Base-by-base conservation (phyloP, 805 yeast genomes). In the Candida ipomoeae region DNA sequence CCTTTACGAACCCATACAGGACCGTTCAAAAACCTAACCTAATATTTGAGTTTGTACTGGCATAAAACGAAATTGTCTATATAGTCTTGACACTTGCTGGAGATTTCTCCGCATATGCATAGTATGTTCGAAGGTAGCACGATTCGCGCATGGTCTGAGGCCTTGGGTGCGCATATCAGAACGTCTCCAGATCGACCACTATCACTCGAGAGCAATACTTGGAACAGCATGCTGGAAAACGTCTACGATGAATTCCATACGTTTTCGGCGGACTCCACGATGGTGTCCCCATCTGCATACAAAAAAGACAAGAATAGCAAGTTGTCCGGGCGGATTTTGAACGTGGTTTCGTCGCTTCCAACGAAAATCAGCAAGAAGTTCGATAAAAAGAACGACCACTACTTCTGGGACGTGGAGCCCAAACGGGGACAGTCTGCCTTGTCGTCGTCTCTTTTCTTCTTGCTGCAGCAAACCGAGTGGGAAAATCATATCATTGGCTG, bases 401-500 rank as follows among this genome's bases (percentile, higher is more conserved):
- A 65, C n/a, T 58, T 56, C 46, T 84, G 87, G 89, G 77, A 76
- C 48, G 80, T 84, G 39, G 79, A 76, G 48, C 82, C 84, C 37
- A 71, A 83, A 11, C 76, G 94, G 7, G 98, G 98, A 2, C 87
- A 88, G 60, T 83, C 94, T 8, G 95, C 97, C 0, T 70, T 92
- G 35, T 84, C 86, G 61, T 83, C 96, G 3, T 82, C 95, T 15
- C 79, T 87, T 53, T 76, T 79, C 52, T 84, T 80, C 61, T 69
- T 90, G 47, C 75, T 73, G 46, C 79, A 79, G 50, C 81, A 82
- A 42, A 79, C 91, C 0, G 79, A 83, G 20, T 92, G 97, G 94
- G 96, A 90, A 54, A 84, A 91, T 42, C 88, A 89, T 57, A 70
- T 89, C 46, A 83, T 94, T 46, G 97, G 89, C 1, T 94, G 99